Evolutionary conservation across 768 basidiomycete genomes (phyloP).

Genomic region (Macrolepiota dolichaula): DNA sequence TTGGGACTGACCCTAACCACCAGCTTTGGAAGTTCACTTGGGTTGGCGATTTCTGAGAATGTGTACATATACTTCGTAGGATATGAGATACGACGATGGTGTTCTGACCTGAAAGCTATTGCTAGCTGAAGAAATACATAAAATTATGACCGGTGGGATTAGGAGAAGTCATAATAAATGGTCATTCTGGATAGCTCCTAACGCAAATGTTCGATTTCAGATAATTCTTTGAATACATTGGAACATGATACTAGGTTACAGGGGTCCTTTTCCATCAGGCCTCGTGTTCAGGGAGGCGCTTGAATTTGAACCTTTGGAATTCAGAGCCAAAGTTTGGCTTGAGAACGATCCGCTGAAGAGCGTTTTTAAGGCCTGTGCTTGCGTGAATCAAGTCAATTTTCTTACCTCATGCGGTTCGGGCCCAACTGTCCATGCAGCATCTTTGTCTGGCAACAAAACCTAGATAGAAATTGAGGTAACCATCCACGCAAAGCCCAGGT

Average conservation of each 20-base stretch:
- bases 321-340: background rate
- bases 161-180: too few species aligned
- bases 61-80: too few species aligned
- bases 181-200: too few species aligned
- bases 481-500: background rate
- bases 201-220: too few species aligned
- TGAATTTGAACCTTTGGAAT: background rate
- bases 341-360: background rate
- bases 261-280: background rate
- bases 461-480: background rate
- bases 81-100: too few species aligned
- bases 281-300: background rate
- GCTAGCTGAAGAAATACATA: too few species aligned
- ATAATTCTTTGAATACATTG: too few species aligned
- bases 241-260: too few species aligned
- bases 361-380: background rate
- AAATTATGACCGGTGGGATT: too few species aligned
- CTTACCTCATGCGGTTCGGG: background rate
- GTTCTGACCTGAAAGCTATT: too few species aligned
- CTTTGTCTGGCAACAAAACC: background rate
- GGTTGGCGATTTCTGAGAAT: background rate
- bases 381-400: background rate
- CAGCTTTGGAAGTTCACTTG: background rate
- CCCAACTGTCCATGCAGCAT: background rate
- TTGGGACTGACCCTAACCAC: background rate